Evolutionary conservation across 768 basidiomycete genomes (phyloP), one percentile per base, ranked within the genome.

Genomic region (Tricholoma hemisulphureum): DNA sequence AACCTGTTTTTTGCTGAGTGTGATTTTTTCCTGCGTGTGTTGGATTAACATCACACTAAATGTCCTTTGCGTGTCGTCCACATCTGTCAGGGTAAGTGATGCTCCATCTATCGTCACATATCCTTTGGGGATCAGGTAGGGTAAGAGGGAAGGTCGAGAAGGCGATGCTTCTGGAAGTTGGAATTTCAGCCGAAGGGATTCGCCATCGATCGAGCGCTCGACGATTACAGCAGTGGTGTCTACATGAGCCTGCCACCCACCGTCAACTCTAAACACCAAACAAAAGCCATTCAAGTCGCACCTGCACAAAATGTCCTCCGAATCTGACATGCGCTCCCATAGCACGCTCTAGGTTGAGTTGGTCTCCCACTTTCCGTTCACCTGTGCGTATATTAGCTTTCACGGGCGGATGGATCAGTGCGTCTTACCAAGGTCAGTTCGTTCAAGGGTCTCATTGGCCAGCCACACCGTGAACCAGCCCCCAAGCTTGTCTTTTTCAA

Each of bases 261-360:
- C 9, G 20, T 34, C 24, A 24, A 31, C 29, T 26, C 53, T 18
- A 46, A 37, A 11, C n/a, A 18, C 16, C 18, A 49, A 14, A 7
- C 34, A 1, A 9, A 31, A 34, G 34, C 9, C 26, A 57, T 45
- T 16, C 11, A 16, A 43, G 4, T 58, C 78, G 55, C 66, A 92
- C 95, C 84, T 98, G 96, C 20, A 99, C 97, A 69, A 95, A 95
- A 70, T 99, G 97, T 10, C 97, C 97, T 24, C 97, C 97, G 66
- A 98, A 97, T 56, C 96, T 80, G 16, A 84, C 86, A 75, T 95
- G 91, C 4, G 89, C 87, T 20, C 85, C 87, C 93, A 98, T 94
- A 2, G 97, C 97, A 51, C 97, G 84, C 76, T 99, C 97, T 35
- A 95, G 79, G 71, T 98, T 98, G 46, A 98, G 83, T 64, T 86